A percentile compares a stretch with the other conserved stretches of the same genome.
phyloP scores from a whole-genome alignment of 768 basidiomycete genomes.

The Exidia glandulosa region DNA sequence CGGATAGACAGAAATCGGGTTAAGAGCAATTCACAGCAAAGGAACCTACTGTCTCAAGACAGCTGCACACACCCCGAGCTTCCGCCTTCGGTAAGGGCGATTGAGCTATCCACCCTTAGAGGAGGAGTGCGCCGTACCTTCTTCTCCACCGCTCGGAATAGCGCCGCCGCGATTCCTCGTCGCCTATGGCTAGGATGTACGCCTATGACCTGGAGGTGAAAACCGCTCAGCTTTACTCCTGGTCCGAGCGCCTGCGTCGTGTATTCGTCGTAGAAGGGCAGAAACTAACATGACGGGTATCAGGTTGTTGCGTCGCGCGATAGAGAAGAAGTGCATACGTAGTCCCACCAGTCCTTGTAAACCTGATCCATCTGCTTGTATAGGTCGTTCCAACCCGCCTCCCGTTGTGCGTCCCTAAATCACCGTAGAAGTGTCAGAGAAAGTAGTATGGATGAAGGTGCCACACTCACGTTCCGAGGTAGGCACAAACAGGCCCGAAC shows the following conservation, averaged over 20 bases:
- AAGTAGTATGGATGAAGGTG: too few species aligned
- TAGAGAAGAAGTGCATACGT: not conserved
- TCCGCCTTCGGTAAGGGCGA: not conserved
- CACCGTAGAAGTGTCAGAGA: too few species aligned
- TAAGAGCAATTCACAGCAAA: not conserved
- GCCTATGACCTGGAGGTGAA: constrained; percentile 1
- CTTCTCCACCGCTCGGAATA: not conserved
- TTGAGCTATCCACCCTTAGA: not conserved
- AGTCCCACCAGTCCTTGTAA: not conserved
- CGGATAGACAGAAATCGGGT: too few species aligned
- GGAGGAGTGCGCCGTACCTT: too few species aligned
- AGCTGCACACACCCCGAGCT: not conserved
- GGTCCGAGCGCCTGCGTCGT: not conserved
- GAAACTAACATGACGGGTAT: not conserved
- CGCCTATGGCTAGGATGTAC: not conserved
- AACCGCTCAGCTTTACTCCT: constrained; percentile 2
- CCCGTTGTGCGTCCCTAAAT: constrained; percentile 1
- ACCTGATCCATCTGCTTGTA: not conserved
- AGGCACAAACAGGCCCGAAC: not conserved
- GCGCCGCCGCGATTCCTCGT: not conserved
- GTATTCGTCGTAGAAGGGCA: not conserved
- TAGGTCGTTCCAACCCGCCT: not conserved
- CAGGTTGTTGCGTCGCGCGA: too few species aligned
- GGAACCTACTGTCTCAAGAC: not conserved
- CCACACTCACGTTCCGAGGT: not conserved